These are phyloP conservation scores for Leucocoprinus sp. DNA, from an alignment of 768 basidiomycete species.

Conservation along the genomic window DNA sequence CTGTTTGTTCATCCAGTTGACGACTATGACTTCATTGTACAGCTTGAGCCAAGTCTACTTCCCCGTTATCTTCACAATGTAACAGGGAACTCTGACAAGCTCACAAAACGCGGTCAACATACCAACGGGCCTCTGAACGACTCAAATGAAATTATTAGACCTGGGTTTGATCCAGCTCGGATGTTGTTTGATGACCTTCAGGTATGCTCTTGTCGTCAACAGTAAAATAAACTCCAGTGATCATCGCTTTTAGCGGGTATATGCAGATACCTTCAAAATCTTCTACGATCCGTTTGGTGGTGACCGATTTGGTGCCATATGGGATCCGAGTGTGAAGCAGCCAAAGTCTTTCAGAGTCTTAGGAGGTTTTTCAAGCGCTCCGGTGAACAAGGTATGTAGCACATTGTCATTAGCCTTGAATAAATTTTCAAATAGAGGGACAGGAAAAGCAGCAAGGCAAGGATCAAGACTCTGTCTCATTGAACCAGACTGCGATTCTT, in stretches of 20 bases:
- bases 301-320: slow-evolving; percentile 69
- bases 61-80: slow-evolving; percentile 75
- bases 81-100: slow-evolving; percentile 36
- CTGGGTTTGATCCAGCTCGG: slow-evolving; percentile 77
- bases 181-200: slow-evolving; percentile 63
- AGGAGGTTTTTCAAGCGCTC: slow-evolving; percentile 70
- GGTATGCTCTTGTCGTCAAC: slow-evolving; percentile 32
- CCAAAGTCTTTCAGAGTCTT: slow-evolving; percentile 71
- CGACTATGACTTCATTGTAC: slow-evolving; percentile 82
- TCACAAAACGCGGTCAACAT: slow-evolving; percentile 36
- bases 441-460: slow-evolving; percentile 37
- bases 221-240: not conserved
- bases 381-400: slow-evolving; percentile 34
- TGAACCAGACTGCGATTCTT: slow-evolving; percentile 63
- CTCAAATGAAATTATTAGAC: slow-evolving; percentile 28
- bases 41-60: slow-evolving; percentile 54
- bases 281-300: slow-evolving; percentile 86
- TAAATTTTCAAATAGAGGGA: not conserved
- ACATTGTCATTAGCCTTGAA: not conserved
- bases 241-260: slow-evolving; percentile 56
- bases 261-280: slow-evolving; percentile 68
- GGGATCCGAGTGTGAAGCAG: slow-evolving; percentile 67
- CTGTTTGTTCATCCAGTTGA: slow-evolving; percentile 78
- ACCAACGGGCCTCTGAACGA: slow-evolving; percentile 32
- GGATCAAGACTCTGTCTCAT: slow-evolving; percentile 50